phyloP scores from a whole-genome alignment of 331 rosid species.

The Cydonia oblonga region DNA sequence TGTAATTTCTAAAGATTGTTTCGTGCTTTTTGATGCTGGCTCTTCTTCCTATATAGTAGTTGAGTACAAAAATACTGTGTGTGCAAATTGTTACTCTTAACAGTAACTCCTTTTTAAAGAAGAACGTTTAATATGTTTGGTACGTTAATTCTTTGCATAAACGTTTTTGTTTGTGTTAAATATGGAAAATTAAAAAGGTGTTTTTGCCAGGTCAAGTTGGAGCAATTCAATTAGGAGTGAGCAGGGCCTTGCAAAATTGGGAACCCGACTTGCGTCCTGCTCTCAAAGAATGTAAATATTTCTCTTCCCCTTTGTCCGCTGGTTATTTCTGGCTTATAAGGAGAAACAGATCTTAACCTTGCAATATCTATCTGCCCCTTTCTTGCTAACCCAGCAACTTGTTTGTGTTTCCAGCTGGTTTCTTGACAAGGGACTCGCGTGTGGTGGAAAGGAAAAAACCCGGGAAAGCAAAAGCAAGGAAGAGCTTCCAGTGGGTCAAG shows the following conservation, averaged over 20 bases:
- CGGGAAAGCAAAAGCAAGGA: conserved; percentile 95
- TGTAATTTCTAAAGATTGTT: not conserved
- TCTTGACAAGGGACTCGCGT: conserved; percentile 85
- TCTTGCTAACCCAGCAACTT: conserved; percentile 12
- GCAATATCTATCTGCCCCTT: not conserved
- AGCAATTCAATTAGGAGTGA: conserved; percentile 76
- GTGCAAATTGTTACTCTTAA: not conserved
- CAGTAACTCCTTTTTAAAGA: not conserved
- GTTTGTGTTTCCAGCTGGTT: conserved; percentile 52
- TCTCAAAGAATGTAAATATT: conserved; percentile 47
- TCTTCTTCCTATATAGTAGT: not conserved
- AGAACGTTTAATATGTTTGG: not conserved
- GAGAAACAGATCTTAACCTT: not conserved
- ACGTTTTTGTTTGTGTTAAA: not conserved
- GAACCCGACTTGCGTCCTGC: conserved; percentile 86
- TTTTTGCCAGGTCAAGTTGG: conserved; percentile 83
- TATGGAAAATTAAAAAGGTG: not conserved
- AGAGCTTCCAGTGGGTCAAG: conserved; percentile 98
- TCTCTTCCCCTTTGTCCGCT: not conserved
- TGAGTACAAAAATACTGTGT: not conserved
- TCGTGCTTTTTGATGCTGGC: not conserved
- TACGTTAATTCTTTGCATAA: not conserved
- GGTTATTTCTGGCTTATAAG: not conserved
- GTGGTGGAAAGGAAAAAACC: conserved; percentile 98
- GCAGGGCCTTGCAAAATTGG: conserved; percentile 94